These are phyloP conservation scores for Psilocybe azurescens DNA, from an alignment of 768 basidiomycete species.

Conservation along the genomic window DNA sequence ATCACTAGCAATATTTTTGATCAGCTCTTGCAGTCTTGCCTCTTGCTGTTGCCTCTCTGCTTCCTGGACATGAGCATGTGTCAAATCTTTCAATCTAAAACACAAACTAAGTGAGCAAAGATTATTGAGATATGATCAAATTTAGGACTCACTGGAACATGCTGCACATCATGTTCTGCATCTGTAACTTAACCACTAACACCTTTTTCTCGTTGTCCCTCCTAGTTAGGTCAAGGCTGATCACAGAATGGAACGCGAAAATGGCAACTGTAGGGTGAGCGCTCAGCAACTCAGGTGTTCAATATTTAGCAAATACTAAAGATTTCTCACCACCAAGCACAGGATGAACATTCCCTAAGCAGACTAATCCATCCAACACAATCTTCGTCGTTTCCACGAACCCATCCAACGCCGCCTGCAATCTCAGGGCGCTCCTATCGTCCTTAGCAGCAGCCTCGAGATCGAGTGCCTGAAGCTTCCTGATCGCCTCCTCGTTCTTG, in stretches of 20 bases:
- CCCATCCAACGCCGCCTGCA: background rate
- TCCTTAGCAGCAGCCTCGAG: background rate
- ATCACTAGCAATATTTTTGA: conserved; percentile 36
- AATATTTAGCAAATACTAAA: background rate
- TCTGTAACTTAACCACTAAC: conserved; percentile 41
- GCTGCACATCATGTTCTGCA: conserved; percentile 49
- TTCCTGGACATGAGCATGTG: conserved; percentile 19
- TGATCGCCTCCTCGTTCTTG: background rate
- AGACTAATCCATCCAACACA: conserved; percentile 6
- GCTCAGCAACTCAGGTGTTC: background rate
- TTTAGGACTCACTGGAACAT: conserved; percentile 42
- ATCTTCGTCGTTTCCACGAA: conserved; percentile 11
- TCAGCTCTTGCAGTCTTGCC: conserved; percentile 25
- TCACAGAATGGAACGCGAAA: conserved; percentile 46
- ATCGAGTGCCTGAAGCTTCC: background rate
- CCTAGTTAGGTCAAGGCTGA: conserved; percentile 45
- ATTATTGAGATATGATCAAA: background rate
- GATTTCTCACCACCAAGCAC: conserved; percentile 14
- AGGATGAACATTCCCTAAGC: conserved; percentile 19
- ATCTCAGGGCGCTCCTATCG: background rate
- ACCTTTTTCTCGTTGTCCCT: conserved; percentile 51
- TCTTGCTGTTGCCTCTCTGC: conserved; percentile 31
- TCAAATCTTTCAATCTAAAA: conserved; percentile 19
- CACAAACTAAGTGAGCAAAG: background rate
- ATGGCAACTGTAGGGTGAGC: conserved; percentile 36